Evolutionary conservation across 257 asterid species (phyloP).

Genomic region (Penstemon eatonii): DNA sequence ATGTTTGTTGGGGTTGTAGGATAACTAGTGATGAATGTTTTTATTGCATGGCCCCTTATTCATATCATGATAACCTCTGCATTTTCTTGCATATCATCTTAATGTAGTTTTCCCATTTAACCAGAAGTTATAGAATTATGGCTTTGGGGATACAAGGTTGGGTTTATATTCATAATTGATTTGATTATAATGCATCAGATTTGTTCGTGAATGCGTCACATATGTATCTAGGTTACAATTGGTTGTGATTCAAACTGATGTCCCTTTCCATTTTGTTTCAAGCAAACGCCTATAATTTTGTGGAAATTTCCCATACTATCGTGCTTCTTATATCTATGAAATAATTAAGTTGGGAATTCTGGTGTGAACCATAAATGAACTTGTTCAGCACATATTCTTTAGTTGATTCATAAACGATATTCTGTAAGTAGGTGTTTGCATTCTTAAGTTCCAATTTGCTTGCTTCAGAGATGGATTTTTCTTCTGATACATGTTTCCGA

Average conservation of each 20-base stretch:
- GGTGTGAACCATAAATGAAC: slow-evolving; percentile 14
- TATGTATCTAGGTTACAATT: not conserved
- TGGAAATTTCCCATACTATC: not conserved
- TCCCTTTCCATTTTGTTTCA: not conserved
- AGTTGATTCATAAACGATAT: slow-evolving; percentile 17
- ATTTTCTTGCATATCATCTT: not conserved
- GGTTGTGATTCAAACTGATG: not conserved
- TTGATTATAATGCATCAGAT: not conserved
- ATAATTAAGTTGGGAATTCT: slow-evolving; percentile 9
- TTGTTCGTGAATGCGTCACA: not conserved
- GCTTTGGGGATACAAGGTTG: not conserved
- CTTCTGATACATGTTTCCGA: slow-evolving; percentile 25
- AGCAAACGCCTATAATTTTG: not conserved
- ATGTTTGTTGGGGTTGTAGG: not conserved
- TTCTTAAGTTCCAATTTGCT: slow-evolving; percentile 6
- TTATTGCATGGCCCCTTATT: not conserved
- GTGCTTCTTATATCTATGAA: not conserved
- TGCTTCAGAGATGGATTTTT: slow-evolving; percentile 21
- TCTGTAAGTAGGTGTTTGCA: slow-evolving; percentile 12
- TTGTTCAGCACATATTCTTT: slow-evolving; percentile 9
- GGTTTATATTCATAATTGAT: not conserved
- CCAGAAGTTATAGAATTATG: not conserved
- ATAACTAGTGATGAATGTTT: slow-evolving; percentile 4
- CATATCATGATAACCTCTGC: not conserved
- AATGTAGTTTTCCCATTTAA: not conserved